These are phyloP conservation scores for Colletotrichum camelliae DNA, from an alignment of 2,329 filamentous ascomycete genomes.

Conservation along the genomic window DNA sequence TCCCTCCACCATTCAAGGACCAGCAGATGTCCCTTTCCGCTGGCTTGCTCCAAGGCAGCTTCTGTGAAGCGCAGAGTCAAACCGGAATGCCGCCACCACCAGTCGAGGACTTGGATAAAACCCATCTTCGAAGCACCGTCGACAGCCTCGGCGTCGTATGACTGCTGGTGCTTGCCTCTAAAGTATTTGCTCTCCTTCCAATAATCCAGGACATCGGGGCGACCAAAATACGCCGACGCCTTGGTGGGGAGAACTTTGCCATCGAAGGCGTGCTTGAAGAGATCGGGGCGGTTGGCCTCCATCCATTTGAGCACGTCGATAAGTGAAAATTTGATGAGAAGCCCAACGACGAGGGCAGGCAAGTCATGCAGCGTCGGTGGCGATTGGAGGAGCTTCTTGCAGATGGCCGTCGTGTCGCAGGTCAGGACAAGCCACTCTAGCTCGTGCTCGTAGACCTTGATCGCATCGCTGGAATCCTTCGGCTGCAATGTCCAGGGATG, in stretches of 20 bases:
- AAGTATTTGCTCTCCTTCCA: constrained; percentile 87
- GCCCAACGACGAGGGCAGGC: constrained; percentile 81
- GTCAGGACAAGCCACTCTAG: constrained; percentile 87
- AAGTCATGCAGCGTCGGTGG: constrained; percentile 74
- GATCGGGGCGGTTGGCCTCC: constrained; percentile 66
- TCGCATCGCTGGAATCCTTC: constrained; percentile 64
- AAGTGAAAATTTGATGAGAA: constrained; percentile 91
- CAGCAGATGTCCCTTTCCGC: constrained; percentile 80
- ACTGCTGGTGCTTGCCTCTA: constrained; percentile 71
- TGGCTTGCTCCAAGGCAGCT: constrained; percentile 85
- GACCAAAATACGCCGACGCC: constrained; percentile 85
- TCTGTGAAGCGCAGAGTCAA: constrained; percentile 86
- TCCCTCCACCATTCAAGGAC: constrained; percentile 95
- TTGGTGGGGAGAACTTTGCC: constrained; percentile 86
- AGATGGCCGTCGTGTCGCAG: constrained; percentile 72
- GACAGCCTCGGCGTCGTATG: constrained; percentile 80
- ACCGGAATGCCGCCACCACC: constrained; percentile 84
- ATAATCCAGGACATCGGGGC: constrained; percentile 85
- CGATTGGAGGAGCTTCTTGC: constrained; percentile 73
- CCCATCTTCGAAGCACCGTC: constrained; percentile 88
- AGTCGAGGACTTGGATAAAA: constrained; percentile 84
- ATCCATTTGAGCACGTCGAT: constrained; percentile 77
- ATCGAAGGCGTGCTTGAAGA: constrained; percentile 76
- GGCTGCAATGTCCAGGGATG: constrained; percentile 69
- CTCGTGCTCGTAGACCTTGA: constrained; percentile 76